Evolutionary conservation across 2,329 filamentous ascomycete genomes (phyloP), one percentile per base, ranked within the genome.

Genomic region (Coleophoma eucalyptorum): DNA sequence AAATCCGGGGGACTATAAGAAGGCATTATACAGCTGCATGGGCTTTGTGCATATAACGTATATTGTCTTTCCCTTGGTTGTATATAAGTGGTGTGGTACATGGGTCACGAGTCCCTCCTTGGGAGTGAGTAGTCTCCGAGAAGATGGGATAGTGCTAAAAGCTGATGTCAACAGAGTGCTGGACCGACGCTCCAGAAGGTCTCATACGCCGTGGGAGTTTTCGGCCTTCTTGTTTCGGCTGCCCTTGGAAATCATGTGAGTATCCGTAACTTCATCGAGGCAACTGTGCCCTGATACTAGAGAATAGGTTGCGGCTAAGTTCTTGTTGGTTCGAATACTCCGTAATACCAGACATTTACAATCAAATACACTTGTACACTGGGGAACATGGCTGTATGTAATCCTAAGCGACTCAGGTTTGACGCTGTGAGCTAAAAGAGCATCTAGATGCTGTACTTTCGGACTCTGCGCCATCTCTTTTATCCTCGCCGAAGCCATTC

Each of bases 31-130:
- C 59, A 64, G 76, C 13, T 81, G 78, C 64, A 83, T 83, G 80
- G 69, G 65, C n/a, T 65, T 85, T 46, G 79, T 83, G 4, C 78
- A 76, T 0, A 71, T 74, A 0, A 75, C 76, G 0, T 86, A 86
- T 59, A 69, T 84, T 11, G 73, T 74, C 31, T 82, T 84, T 61
- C 74, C 73, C 38, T 69, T 85, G 13, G 55, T 57, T 8, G 55
- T 57, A 15, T 86, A 86, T 65, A 70, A 72, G 42, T 85, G 73
- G 69, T 83, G 80, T 56, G 83, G 83, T 3, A 69, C 78, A 54
- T 86, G 78, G 76, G 80, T 86, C 4, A 79, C 82, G 0, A 79
- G 75, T 3, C 83, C 83, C 0, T 80, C 81, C 1, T 73, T 86
- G 0, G 82, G 82, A 8, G 26, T 26, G 26, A 26, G 26, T 26